Evolutionary conservation across 1,284 basidiomycete genomes (phyloP).

Genomic region (Anthracocystis walkeri): DNA sequence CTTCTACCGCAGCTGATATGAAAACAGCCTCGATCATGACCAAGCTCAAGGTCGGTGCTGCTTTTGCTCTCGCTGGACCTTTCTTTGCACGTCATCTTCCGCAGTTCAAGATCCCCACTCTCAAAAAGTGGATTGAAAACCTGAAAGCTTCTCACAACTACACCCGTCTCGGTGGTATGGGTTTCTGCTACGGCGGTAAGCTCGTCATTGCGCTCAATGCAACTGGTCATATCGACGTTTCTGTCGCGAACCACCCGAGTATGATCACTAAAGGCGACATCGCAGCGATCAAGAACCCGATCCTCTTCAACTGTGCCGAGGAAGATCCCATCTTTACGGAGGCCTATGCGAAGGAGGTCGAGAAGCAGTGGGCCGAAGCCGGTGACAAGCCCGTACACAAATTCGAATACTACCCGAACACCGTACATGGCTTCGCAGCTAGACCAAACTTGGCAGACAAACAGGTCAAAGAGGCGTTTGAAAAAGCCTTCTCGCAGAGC

Average conservation of each 20-base stretch:
- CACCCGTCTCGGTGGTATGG: conserved; percentile 75
- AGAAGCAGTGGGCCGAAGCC: conserved; percentile 72
- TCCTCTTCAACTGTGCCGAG: conserved; percentile 75
- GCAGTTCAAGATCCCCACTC: conserved; percentile 14
- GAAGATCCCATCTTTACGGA: conserved; percentile 74
- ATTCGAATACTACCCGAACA: conserved; percentile 75
- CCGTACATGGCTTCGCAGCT: conserved; percentile 75
- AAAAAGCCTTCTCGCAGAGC: conserved; percentile 67
- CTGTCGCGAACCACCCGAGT: conserved; percentile 76
- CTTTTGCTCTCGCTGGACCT: conserved; percentile 23
- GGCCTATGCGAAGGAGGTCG: conserved; percentile 71
- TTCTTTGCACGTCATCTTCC: conserved; percentile 43
- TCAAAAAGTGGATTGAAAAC: conserved; percentile 40
- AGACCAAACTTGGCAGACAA: conserved; percentile 73
- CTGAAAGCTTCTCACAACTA: conserved; percentile 74
- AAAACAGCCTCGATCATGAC: conserved; percentile 19
- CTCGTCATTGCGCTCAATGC: conserved; percentile 60
- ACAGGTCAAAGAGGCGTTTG: conserved; percentile 73
- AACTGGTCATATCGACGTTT: conserved; percentile 71
- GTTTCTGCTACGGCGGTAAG: conserved; percentile 77
- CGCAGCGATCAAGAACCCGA: conserved; percentile 73
- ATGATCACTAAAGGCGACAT: conserved; percentile 63
- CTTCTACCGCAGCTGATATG: conserved; percentile 36
- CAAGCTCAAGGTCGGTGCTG: conserved; percentile 29
- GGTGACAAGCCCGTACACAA: conserved; percentile 73